Conservation (phyloP, 2,329 filamentous ascomycete species). For the Emmonsia crescens region DNA sequence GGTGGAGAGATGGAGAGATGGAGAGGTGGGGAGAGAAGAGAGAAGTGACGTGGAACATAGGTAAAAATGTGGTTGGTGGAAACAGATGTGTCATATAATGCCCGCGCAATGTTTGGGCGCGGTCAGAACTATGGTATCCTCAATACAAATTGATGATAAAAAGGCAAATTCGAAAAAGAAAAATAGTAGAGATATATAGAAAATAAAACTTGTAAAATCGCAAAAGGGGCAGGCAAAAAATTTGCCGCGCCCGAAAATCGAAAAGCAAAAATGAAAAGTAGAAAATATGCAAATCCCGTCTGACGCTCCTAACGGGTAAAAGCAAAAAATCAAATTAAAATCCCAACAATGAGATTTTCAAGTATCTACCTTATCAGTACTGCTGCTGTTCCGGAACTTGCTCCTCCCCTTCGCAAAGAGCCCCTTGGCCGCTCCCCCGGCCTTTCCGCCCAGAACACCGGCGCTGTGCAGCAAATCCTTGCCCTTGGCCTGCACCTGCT, state of each 20-base stretch:
- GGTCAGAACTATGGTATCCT: conserved; percentile 1
- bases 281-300: neutral
- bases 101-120: neutral
- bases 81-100: conserved; percentile 10
- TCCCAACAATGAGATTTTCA: conserved; percentile 39
- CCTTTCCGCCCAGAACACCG: conserved; percentile 57
- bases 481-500: conserved; percentile 67
- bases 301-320: neutral
- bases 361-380: conserved; percentile 74
- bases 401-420: conserved; percentile 83
- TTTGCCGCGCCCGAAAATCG: neutral
- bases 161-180: conserved; percentile 6
- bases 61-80: conserved; percentile 12
- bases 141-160: conserved; percentile 5
- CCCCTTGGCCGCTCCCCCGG: conserved; percentile 75
- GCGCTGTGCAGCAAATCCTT: conserved; percentile 83
- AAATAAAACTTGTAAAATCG: neutral
- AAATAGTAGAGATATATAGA: conserved; percentile 3
- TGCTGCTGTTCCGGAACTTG: conserved; percentile 58
- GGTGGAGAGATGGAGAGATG: neutral
- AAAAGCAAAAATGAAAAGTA: neutral
- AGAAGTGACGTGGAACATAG: conserved; percentile 6
- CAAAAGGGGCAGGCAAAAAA: neutral
- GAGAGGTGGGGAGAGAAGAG: neutral
- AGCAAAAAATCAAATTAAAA: neutral